Base-by-base conservation (phyloP, 176 grass and related monocot genomes). In the Themeda triandra region DNA sequence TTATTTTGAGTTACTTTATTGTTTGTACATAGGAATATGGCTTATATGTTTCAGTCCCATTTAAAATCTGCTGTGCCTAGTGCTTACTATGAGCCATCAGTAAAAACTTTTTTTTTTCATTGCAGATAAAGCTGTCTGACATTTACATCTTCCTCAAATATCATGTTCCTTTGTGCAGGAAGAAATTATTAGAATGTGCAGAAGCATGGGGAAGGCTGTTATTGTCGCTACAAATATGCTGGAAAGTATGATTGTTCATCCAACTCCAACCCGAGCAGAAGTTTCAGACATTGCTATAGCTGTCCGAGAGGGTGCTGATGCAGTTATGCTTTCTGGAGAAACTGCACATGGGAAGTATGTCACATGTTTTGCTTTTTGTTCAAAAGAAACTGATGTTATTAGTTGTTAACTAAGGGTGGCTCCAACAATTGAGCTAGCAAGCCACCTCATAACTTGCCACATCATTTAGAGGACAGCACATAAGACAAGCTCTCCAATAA, bases 181-280 rank as follows among this genome's bases (percentile, higher is more conserved):
- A 88, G 96, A 99, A 78, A 99, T 99, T 79, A 99, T 99, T 87
- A 92, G 94, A 85, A 86, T 86, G 79, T 99, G 96, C 84, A 92
- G 96, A 73, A 96, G 96, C 86, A 99, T 99, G 96, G 96, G 96
- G 63, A 99, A 99, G 85, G 86, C 96, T 83, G 96, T 99, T 72
- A 96, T 99, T 84, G 96, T 99, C 12, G 96, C 96, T 54, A 99
- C 96, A 53, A 99, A 99, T 91, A 99, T 99, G 96, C 84, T 99
- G 42, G 96, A 99, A 87, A 99, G 96, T 87, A 99, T 99, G 96
- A 99, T 99, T 74, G 88, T 99, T 82, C 96, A 99, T 88, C 96
- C 96, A 59, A 99, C 96, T 58, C 96, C 96, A 65, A 99, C 96
- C 36, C 89, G 96, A 62, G 96, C 96, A 39, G 96, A 99, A 86